Evolutionary conservation across 2,329 filamentous ascomycete genomes (phyloP), one percentile per base, ranked within the genome.

Genomic region (Endoconidiophora laricicola): DNA sequence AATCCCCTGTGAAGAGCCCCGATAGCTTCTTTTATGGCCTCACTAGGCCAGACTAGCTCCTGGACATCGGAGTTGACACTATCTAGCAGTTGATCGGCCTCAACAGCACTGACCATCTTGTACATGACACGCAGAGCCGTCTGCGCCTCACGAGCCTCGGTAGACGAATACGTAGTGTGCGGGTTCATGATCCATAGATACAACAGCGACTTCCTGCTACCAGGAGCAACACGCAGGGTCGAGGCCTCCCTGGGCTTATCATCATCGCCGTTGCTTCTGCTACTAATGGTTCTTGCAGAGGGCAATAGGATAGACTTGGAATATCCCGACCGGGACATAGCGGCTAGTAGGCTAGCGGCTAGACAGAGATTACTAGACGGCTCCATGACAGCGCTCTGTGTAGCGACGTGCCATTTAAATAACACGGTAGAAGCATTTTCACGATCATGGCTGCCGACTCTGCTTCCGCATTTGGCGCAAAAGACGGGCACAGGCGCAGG

Each of bases 131-230:
- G 79, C 55, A 76, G 65, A 0, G 73, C 74, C 1, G 61, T 57
- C 43, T 65, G 52, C 0, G 59, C 55, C 46, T 55, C 18, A 41
- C 50, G 43, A 55, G 51, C 9, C 58, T 58, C 2, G 7, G 65
- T 69, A 0, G 72, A 70, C 1, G 73, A 64, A 55, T 73, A 78
- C 3, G 65, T 60, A 23, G 78, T 71, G 56, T 69, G 69, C n/a
- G 65, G 62, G 55, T 78, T 78, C 29, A 78, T 64, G 1, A 76
- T 66, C 74, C 74, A 78, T 3, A 76, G 60, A 37, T 74, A 65
- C 3, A 76, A 60, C n/a, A 50, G 47, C 12, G 18, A 44, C 37
- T 45, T 44, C 23, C 12, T 12, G 29, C 29, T 29, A 3, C 45
- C 12, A 16, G 37, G 7, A 2, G 53, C 39, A 16, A 44, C 40